Conservation (phyloP, 2,329 filamentous ascomycete genomes). For the Cercospora brassicicola region DNA sequence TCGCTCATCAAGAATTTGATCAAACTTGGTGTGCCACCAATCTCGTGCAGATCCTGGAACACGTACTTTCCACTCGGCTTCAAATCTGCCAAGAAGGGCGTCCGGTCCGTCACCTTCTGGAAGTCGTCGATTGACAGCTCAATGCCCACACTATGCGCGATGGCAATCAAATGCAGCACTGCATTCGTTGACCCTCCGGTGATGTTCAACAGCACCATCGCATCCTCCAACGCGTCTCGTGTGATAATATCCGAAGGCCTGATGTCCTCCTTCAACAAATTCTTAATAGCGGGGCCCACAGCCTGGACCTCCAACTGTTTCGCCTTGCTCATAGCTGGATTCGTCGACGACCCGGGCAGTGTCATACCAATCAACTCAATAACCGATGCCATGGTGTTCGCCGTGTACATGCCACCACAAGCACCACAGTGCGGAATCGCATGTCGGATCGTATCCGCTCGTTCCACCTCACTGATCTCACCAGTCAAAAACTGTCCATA, state of each 20-base stretch:
- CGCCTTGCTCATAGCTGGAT: conserved; percentile 53
- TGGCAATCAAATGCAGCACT: conserved; percentile 54
- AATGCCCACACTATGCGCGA: conserved; percentile 52
- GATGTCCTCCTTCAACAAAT: conserved; percentile 54
- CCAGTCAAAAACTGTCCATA: conserved; percentile 94
- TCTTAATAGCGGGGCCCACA: conserved; percentile 52
- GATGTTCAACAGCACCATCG: conserved; percentile 54
- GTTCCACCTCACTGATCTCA: conserved; percentile 84
- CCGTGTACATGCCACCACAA: conserved; percentile 74
- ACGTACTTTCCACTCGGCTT: conserved; percentile 57
- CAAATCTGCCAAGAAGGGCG: conserved; percentile 53
- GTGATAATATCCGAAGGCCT: conserved; percentile 53
- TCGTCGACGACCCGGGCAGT: conserved; percentile 53
- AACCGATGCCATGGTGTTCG: conserved; percentile 55
- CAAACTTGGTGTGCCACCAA: conserved; percentile 53
- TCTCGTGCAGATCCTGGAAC: conserved; percentile 60
- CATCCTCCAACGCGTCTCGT: conserved; percentile 52
- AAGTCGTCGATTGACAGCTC: conserved; percentile 55
- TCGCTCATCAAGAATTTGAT: conserved; percentile 54
- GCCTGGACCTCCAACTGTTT: conserved; percentile 54
- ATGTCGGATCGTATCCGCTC: conserved; percentile 91
- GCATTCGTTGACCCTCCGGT: conserved; percentile 54
- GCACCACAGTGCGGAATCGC: conserved; percentile 83
- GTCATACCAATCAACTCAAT: conserved; percentile 55
- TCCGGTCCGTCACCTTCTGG: conserved; percentile 52